Evolutionary conservation across 2,329 filamentous ascomycete species (phyloP), one percentile per base, ranked within the genome.

Genomic region (Aspergillus terreus): DNA sequence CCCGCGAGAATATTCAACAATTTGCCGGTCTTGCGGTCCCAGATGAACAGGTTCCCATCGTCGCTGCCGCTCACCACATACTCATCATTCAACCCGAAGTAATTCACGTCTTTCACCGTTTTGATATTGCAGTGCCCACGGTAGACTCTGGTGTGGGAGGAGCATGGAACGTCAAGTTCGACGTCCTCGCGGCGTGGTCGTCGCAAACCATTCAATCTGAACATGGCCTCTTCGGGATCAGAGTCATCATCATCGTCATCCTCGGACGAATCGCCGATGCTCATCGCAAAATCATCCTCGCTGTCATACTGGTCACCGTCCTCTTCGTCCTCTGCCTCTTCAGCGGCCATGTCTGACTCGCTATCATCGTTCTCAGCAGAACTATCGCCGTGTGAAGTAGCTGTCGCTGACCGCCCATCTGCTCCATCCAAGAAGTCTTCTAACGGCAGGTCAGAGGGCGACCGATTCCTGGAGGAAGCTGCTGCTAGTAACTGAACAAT

Each of bases 61-160:
- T 87, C 85, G 53, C 81, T 84, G 5, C 84, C 84, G 51, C 80
- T 84, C 10, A 87, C 83, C 10, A 87, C 82, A 56, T 86, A 87
- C 62, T 87, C 83, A 59, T 87, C 85, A 52, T 85, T 72, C 35
- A 85, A 68, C 0, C 84, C 84, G 55, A 83, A 86, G 68, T 81
- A 87, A 54, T 86, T 86, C 53, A 86, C 82, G 60, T 87, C 84
- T 60, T 87, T 87, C 58, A 87, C 83, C 1, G 83, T 86, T 57
- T 82, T 78, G 47, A 84, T 77, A 57, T 86, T 86, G 70, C 84
- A 86, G 64, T 87, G 84, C 2, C 84, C 84, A 3, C 74, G 73
- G 62, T 85, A 87, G 17, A 76, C 67, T 36, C 78, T 78, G 2
- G 78, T 82, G 56, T 84, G 80, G 2, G 79, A 71, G 15, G 72